Base-by-base conservation (phyloP, 2,329 filamentous ascomycete genomes). In the Claviceps sp. region DNA sequence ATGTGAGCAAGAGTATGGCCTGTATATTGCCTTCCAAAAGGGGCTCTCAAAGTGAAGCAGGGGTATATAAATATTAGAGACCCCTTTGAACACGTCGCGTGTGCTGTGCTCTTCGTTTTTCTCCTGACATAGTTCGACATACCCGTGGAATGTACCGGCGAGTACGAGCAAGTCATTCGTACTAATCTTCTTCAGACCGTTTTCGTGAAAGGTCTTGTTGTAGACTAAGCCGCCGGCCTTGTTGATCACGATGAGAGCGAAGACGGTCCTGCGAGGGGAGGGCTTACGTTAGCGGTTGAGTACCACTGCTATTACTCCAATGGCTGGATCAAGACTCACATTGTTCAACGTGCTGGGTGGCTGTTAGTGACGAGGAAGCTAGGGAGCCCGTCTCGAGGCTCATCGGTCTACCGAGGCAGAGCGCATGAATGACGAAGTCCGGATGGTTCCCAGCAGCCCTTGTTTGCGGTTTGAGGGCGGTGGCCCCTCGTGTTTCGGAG, bases 121-220 rank as follows among this genome's bases (percentile, higher is more conserved):
- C 16, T 42, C 30, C 30, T 34, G 11, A 8, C 4, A 22, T 45
- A 24, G 22, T 30, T 45, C 7, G 2, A 62, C 70, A 56, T 72
- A 90, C 87, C 89, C 93, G 66, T 98, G 93, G 68, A 98, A 98
- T 51, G 93, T 98, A 53, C 93, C 93, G 6, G 93, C 93, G 30
- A 98, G 81, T 60, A 97, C 91, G 36, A 98, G 85, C 65, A 94
- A 95, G 75, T 98, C 93, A 67, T 98, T 98, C 60, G 88, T 91
- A 59, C 81, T 87, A 60, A 98, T 83, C 66, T 91, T 89, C 67
- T 87, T 87, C 54, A 98, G 79, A 46, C 79, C 87, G 55, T 82
- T 86, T 44, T 91, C 82, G 62, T 90, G 84, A 68, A 98, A 97
- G 64, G 89, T 87, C 61, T 89, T 88, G 71, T 97, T 91, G 76